Evolutionary conservation across 2,329 filamentous ascomycete genomes (phyloP), one percentile per base, ranked within the genome.

Genomic region (Penicillium sp.): DNA sequence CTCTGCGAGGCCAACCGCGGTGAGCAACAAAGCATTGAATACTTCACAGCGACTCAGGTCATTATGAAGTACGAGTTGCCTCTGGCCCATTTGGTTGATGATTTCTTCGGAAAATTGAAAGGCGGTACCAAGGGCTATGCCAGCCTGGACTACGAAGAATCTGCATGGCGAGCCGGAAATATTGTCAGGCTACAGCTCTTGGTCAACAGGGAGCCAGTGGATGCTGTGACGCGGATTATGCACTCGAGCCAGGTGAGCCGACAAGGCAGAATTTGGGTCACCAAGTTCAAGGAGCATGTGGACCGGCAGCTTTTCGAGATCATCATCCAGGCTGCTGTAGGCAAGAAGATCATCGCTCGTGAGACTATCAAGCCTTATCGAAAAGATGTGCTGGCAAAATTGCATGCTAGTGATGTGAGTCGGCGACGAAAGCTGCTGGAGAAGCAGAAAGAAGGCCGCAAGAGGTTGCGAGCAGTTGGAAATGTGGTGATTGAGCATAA

Each of bases 231-330:
- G n/a, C 86, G 93, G 34, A 86, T 99, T 4, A 84, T 97, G 38
- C 94, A 99, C 66, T 77, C 80, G 37, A 91, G 87, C 13, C 91
- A 97, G 72, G 85, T 87, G 0, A 88, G 93, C 31, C 82, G 90
- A 18, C 79, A 97, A 6, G 94, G 91, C 5, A 82, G 90, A 46
- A 81, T 86, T 54, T 99, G 94, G 94, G 93, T 97, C 6, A 86
- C 84, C 39, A 96, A 96, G 73, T 97, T 99, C 80, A 97, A 96
- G 69, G 87, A 97, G 72, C 93, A 97, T 66, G 93, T 99, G 21
- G 90, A 96, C 67, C 81, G 94, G 18, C 94, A 99, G 73, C 94
- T 97, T 86, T 99, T 96, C 68, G 94, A 99, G 76, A 86, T 99
- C 23, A 80, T 97, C 53, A 97, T 99, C 60, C 94, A 99, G 74